Evolutionary conservation across 257 asterid genomes (phyloP).

Genomic region (Paraleonurus japonicus): DNA sequence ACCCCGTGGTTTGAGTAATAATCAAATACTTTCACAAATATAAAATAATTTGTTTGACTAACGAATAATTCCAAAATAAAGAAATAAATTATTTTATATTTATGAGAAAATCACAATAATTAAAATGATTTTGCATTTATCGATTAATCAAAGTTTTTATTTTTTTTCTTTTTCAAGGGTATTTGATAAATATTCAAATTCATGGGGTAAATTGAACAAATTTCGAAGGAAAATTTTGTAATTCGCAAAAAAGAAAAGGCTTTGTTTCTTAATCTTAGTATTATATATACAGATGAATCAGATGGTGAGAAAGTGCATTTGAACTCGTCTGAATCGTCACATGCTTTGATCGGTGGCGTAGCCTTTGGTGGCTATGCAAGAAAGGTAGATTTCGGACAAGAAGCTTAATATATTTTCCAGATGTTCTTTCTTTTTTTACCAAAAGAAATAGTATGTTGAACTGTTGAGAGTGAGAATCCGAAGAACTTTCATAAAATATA

Average conservation of each 20-base stretch:
- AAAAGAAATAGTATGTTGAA: no score
- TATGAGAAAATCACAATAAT: not conserved
- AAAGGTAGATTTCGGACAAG: slow-evolving; percentile 42
- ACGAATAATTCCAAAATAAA: not conserved
- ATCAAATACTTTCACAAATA: not conserved
- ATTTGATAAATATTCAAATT: not conserved
- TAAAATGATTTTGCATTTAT: not conserved
- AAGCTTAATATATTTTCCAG: not conserved
- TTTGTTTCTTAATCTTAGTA: not conserved
- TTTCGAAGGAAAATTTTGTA: no score
- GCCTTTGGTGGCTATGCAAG: slow-evolving; percentile 95
- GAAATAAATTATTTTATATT: no score
- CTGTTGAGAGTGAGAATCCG: no score
- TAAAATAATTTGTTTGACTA: not conserved
- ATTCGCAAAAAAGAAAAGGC: no score
- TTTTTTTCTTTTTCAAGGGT: not conserved
- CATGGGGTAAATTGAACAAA: no score
- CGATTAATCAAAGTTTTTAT: not conserved
- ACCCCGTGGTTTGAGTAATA: not conserved
- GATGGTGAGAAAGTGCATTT: slow-evolving; percentile 17
- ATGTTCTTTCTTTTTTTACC: no score
- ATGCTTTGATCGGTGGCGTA: slow-evolving; percentile 77
- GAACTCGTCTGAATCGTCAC: slow-evolving; percentile 24
- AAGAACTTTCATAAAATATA: no score
- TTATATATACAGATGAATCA: slow-evolving; percentile 29